phyloP scores from a whole-genome alignment of 1,284 basidiomycete genomes.

The Mycena citricolor region DNA sequence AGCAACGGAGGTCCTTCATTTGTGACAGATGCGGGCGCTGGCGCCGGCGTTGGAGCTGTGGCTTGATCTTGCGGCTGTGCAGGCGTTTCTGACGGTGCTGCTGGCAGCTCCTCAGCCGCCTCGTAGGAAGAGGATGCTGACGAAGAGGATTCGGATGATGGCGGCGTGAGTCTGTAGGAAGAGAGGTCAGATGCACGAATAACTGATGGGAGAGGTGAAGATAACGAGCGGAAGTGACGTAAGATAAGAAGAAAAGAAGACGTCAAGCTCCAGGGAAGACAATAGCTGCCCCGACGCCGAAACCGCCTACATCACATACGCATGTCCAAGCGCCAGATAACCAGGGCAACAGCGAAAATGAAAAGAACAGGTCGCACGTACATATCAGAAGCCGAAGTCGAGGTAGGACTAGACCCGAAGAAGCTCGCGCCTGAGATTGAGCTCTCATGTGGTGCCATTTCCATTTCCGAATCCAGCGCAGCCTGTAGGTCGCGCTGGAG shows the following conservation, averaged over 20 bases:
- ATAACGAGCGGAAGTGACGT: not conserved
- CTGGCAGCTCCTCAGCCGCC: not conserved
- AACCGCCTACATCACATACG: slow-evolving; percentile 5
- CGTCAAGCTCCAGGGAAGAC: not conserved
- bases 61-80: slow-evolving; percentile 6
- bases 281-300: not conserved
- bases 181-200: slow-evolving; percentile 9
- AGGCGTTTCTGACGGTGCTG: slow-evolving; percentile 7
- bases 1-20: slow-evolving; percentile 44
- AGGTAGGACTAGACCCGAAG: not conserved
- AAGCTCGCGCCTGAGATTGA: no score
- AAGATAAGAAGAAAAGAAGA: not conserved
- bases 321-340: slow-evolving; percentile 16
- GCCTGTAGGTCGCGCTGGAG: not conserved
- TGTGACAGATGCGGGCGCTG: no score
- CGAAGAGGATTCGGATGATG: slow-evolving; percentile 20
- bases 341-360: no score
- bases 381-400: slow-evolving; percentile 1
- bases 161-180: slow-evolving; percentile 11
- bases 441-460: not conserved
- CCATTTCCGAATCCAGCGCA: not conserved
- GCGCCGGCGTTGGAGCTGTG: slow-evolving; percentile 22
- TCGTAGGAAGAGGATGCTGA: slow-evolving; percentile 8
- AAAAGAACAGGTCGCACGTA: slow-evolving; percentile 5
- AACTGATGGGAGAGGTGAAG: not conserved